These are phyloP conservation scores for Ceratocystis alfenasii DNA, from an alignment of 2,329 filamentous ascomycete genomes.

Conservation along the genomic window DNA sequence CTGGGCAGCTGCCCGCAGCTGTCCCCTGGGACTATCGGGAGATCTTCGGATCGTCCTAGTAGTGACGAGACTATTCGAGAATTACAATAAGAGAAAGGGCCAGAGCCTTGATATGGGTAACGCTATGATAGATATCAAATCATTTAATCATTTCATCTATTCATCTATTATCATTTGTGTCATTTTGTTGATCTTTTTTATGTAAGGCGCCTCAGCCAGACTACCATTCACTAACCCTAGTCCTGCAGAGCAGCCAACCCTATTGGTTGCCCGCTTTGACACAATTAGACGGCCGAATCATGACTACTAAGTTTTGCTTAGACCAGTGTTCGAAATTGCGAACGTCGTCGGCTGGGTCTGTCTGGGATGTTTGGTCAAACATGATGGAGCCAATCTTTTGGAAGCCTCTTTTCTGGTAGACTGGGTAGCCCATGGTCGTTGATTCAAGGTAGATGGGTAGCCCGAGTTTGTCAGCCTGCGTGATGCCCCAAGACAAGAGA, in stretches of 20 bases:
- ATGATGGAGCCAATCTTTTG: constrained; percentile 14
- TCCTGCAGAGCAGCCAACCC: not conserved
- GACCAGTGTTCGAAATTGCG: constrained; percentile 17
- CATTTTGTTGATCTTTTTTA: too few relatives aligned
- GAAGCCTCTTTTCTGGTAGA: constrained; percentile 19
- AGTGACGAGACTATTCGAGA: not conserved
- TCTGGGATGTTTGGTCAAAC: constrained; percentile 12
- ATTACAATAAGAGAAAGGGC: not conserved
- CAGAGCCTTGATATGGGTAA: not conserved
- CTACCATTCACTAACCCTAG: too few relatives aligned
- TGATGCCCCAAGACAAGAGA: constrained; percentile 20
- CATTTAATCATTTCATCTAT: too few relatives aligned
- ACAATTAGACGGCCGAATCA: constrained; percentile 14
- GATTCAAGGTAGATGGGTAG: constrained; percentile 20
- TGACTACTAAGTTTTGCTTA: constrained; percentile 16
- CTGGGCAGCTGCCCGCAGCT: not conserved
- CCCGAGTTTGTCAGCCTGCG: constrained; percentile 16
- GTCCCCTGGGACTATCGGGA: not conserved
- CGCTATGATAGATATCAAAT: too few relatives aligned
- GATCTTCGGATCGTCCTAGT: not conserved
- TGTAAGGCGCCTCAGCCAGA: too few relatives aligned
- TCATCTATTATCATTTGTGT: too few relatives aligned
- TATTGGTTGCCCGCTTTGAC: not conserved
- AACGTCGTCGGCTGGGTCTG: not conserved
- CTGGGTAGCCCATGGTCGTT: constrained; percentile 18